Evolutionary conservation across 305 asterid genomes (phyloP), one percentile per base, ranked within the genome.

Genomic region (Fraxinus paxiana): DNA sequence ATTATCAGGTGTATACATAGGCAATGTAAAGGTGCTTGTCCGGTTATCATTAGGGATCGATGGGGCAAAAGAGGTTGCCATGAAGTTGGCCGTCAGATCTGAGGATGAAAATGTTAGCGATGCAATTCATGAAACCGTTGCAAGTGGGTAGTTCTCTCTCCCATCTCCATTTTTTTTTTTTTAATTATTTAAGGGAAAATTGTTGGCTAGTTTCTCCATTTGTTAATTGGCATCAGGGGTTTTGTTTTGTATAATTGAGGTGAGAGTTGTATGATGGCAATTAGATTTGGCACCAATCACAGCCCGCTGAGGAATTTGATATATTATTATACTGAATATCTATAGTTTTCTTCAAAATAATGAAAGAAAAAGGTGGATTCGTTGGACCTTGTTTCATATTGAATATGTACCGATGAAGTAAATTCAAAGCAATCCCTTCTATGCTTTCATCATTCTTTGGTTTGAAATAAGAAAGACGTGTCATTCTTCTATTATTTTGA

Each of bases 11-110:
- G 92, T 92, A 65, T 94, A 91, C 86, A 92, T 92, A 22, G 98
- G 98, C 75, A 90, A 87, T 10, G 90, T 87, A 54, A 94, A 92
- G 90, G 97, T 94, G 82, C 95, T 94, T n/a, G 98, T 93, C 48
- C 91, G 97, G 20, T 76, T 94, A 73, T 92, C 96, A 13, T 93
- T 93, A 43, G 98, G 98, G 75, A 89, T 94, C 8, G 96, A 92
- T 80, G 90, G 85, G 4, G 65, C 90, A 15, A 94, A 92, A 85
- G 98, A 94, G 79, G 98, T 94, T 72, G 97, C 98, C 0, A 94
- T 94, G 98, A 94, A 94, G 84, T 85, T 94, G 88, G 89, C 91
- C 3, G 97, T 92, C 80, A 93, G 97, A 90, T 91, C 98, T 0
- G 97, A 94, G 13, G 97, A 94, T 75, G 90, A 83, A 79, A 90